Conservation (phyloP, 306 rosid species). For the Abrus precatorius region DNA sequence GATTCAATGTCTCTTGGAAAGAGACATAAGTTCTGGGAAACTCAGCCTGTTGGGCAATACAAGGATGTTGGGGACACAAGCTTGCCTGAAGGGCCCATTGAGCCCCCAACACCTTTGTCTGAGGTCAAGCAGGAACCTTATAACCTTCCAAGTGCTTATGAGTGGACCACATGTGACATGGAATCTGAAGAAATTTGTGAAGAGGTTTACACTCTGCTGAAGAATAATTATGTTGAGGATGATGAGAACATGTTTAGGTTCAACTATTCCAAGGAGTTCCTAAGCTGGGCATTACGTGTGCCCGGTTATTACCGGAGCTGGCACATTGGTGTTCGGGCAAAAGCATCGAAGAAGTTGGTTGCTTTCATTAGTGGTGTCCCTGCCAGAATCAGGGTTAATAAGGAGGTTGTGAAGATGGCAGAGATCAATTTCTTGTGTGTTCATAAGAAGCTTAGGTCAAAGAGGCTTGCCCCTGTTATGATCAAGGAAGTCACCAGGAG, state of each 20-base stretch:
- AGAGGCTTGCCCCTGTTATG: constrained; percentile 90
- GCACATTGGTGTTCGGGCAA: constrained; percentile 89
- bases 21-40: constrained; percentile 64
- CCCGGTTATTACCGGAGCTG: constrained; percentile 74
- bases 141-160: constrained; percentile 68
- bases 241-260: constrained; percentile 67
- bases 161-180: constrained; percentile 55
- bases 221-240: constrained; percentile 80
- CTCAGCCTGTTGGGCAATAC: constrained; percentile 81
- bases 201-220: constrained; percentile 47
- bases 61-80: constrained; percentile 68
- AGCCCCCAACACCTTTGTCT: constrained; percentile 68
- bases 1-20: constrained; percentile 69
- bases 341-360: constrained; percentile 54
- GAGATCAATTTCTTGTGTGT: constrained; percentile 88
- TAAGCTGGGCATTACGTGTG: constrained; percentile 78
- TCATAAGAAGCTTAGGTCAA: constrained; percentile 84
- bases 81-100: constrained; percentile 74
- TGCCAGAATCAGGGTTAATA: constrained; percentile 74
- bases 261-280: constrained; percentile 81
- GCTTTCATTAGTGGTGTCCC: constrained; percentile 83
- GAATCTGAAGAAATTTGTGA: constrained; percentile 42
- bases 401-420: constrained; percentile 74
- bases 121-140: constrained; percentile 88
- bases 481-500: constrained; percentile 89